These are phyloP conservation scores for Boletellus emodensis DNA, from an alignment of 768 basidiomycete species.

Conservation along the genomic window DNA sequence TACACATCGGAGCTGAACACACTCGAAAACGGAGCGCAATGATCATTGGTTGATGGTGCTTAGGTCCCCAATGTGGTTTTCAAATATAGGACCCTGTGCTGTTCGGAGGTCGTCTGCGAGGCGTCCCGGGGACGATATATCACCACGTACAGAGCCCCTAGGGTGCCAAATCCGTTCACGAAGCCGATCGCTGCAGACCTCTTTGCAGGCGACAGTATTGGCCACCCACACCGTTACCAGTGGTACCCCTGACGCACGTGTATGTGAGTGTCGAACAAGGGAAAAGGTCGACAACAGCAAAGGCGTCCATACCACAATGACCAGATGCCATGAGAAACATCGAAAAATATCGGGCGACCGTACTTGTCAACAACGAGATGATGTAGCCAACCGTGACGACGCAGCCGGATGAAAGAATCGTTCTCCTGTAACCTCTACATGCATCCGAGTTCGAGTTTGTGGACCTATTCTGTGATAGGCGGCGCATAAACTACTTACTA, in stretches of 20 bases:
- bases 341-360: slow-evolving; percentile 53
- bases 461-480: no score
- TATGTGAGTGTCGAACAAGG: no score
- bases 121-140: background rate
- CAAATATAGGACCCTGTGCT: slow-evolving; percentile 63
- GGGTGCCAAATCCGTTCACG: slow-evolving; percentile 56
- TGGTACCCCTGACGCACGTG: no score
- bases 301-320: slow-evolving; percentile 9
- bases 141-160: slow-evolving; percentile 52
- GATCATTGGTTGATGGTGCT: slow-evolving; percentile 60
- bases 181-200: slow-evolving; percentile 54
- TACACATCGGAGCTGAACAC: slow-evolving; percentile 34
- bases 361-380: slow-evolving; percentile 48
- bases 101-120: background rate
- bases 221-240: slow-evolving; percentile 19
- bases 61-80: slow-evolving; percentile 56
- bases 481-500: slow-evolving; percentile 23
- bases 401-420: slow-evolving; percentile 3
- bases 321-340: slow-evolving; percentile 63
- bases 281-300: no score
- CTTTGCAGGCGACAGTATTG: slow-evolving; percentile 59
- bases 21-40: slow-evolving; percentile 38
- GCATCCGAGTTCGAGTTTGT: background rate
- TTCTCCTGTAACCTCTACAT: slow-evolving; percentile 53
- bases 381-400: slow-evolving; percentile 55